Conservation (phyloP, 1,139 yeast genomes). For the Suhomyces bolitotheri region DNA sequence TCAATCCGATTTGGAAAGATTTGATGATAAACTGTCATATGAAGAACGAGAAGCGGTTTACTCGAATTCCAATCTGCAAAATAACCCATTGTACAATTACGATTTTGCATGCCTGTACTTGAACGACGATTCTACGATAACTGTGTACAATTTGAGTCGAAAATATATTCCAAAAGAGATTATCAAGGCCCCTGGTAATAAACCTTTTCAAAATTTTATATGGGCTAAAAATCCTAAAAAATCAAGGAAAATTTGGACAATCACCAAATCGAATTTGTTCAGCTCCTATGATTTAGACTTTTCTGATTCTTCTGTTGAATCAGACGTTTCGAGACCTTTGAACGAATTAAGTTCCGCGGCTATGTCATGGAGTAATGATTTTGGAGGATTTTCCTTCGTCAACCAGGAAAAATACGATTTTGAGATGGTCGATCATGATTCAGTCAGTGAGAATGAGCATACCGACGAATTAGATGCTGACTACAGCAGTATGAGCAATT, state of each 20-base stretch:
- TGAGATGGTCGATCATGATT: constrained; percentile 20
- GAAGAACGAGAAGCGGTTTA: constrained; percentile 33
- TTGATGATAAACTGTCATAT: constrained; percentile 18
- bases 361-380: constrained; percentile 53
- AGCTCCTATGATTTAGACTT: constrained; percentile 54
- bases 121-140: constrained; percentile 73
- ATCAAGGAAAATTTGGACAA: constrained; percentile 39
- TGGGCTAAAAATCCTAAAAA: constrained; percentile 37
- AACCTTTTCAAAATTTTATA: constrained; percentile 45
- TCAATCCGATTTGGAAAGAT: constrained; percentile 3
- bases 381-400: constrained; percentile 52
- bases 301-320: constrained; percentile 16
- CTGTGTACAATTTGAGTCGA: constrained; percentile 71
- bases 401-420: constrained; percentile 52
- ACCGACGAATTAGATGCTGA: constrained; percentile 9
- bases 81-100: constrained; percentile 41
- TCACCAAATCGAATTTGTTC: constrained; percentile 51
- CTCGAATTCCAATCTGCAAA: constrained; percentile 6
- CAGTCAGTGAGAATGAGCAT: constrained; percentile 12
- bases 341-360: constrained; percentile 56
- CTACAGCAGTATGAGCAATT: constrained; percentile 8
- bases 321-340: constrained; percentile 48
- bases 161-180: constrained; percentile 74
- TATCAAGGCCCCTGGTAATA: constrained; percentile 54
- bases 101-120: constrained; percentile 78